Evolutionary conservation across 2,329 filamentous ascomycete genomes (phyloP).

Genomic region (Colletotrichum limetticola): DNA sequence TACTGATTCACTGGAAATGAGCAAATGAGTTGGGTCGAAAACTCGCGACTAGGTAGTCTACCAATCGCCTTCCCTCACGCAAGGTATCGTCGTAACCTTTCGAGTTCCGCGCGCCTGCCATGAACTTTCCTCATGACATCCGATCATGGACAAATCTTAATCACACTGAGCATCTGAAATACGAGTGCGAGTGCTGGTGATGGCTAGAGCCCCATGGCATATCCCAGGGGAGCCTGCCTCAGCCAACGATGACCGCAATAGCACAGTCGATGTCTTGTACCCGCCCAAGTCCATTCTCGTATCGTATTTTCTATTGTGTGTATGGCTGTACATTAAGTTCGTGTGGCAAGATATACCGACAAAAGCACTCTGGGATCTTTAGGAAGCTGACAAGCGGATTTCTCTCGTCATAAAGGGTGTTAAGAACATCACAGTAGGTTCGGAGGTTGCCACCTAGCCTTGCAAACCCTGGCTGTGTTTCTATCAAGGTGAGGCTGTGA

Average conservation of each 20-base stretch:
- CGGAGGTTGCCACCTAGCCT: not conserved
- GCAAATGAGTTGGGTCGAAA: not conserved
- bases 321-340: no score
- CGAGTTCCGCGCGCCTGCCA: slow-evolving; percentile 1
- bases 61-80: not conserved
- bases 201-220: not conserved
- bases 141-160: not conserved
- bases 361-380: no score
- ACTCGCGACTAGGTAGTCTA: not conserved
- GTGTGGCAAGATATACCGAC: not conserved
- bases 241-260: no score
- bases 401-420: not conserved
- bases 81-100: not conserved
- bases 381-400: not conserved
- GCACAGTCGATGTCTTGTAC: no score
- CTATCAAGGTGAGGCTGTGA: not conserved
- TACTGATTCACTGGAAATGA: not conserved
- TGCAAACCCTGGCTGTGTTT: not conserved
- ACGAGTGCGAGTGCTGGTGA: not conserved
- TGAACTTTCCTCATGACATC: slow-evolving; percentile 4
- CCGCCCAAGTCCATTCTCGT: no score
- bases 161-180: not conserved
- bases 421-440: not conserved
- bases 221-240: not conserved
- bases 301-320: no score